Conservation (phyloP, 257 asterid species). For the Nemophila menziesii region DNA sequence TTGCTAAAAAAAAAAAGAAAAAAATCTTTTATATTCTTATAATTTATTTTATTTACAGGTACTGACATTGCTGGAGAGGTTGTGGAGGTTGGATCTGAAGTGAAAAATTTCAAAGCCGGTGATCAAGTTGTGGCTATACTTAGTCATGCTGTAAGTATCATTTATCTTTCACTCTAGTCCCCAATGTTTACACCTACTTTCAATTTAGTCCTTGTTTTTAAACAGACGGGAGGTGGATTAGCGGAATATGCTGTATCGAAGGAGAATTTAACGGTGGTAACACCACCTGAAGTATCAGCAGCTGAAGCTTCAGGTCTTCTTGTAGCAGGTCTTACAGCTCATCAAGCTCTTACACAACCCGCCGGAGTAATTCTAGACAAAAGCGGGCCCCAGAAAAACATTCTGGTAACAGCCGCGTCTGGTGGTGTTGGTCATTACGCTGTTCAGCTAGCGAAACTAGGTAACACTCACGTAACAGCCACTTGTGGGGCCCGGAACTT, state of each 20-base stretch:
- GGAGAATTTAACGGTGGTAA: constrained; percentile 26
- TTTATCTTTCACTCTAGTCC: no score
- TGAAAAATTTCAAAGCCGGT: constrained; percentile 37
- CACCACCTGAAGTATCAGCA: constrained; percentile 51
- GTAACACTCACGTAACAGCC: constrained; percentile 50
- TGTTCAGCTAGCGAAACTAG: constrained; percentile 63
- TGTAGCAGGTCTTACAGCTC: constrained; percentile 46
- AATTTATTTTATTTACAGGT: no score
- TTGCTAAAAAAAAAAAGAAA: no score
- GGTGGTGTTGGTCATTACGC: constrained; percentile 70
- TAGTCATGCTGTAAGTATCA: constrained; percentile 20
- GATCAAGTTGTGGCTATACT: constrained; percentile 49
- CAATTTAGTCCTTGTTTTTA: no score
- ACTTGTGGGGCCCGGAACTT: constrained; percentile 59
- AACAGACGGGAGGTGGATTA: constrained; percentile 37
- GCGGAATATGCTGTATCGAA: constrained; percentile 45
- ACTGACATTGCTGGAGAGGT: constrained; percentile 61
- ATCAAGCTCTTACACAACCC: constrained; percentile 39
- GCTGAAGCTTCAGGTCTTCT: constrained; percentile 53
- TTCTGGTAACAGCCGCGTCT: constrained; percentile 51
- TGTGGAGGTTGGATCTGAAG: constrained; percentile 39
- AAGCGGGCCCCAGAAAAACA: constrained; percentile 39
- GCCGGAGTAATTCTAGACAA: constrained; percentile 43
- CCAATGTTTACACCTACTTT: no score
- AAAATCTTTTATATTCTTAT: no score